Conservation (phyloP, 441 rosid genomes). For the Adansonia rubrostipa region DNA sequence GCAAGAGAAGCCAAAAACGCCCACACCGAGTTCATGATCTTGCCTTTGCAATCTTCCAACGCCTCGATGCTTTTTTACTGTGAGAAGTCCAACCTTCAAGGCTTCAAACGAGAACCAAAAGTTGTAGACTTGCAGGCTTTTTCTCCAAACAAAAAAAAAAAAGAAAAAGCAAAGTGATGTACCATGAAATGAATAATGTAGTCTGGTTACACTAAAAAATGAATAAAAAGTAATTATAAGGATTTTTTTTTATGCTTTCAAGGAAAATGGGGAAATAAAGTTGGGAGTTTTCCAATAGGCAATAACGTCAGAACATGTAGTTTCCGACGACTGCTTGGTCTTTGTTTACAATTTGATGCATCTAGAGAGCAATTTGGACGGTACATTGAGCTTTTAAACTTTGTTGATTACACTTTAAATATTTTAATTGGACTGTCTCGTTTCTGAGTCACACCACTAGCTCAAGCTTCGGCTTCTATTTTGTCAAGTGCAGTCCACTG, state of each 20-base stretch:
- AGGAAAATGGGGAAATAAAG: not conserved
- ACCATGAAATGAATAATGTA: not conserved
- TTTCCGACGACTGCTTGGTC: not conserved
- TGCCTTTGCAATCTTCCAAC: not conserved
- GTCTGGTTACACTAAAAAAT: not conserved
- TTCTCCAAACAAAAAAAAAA: not conserved
- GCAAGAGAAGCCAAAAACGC: conserved; percentile 20
- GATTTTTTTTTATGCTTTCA: not conserved
- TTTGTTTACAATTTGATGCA: not conserved
- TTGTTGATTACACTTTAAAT: not conserved
- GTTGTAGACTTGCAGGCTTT: not conserved
- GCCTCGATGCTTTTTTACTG: not conserved
- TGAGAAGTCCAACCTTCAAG: not conserved
- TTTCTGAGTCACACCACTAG: not conserved
- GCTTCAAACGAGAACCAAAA: not conserved
- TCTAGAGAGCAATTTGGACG: not conserved
- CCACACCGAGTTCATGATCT: conserved; percentile 12
- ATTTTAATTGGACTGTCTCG: not conserved
- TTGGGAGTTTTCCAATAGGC: not conserved
- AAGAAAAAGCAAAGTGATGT: not conserved
- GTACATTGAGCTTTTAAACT: not conserved
- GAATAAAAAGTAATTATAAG: not conserved
- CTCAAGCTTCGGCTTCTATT: not conserved
- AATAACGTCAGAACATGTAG: not conserved
- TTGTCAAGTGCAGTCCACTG: not conserved